Percentiles rank a stretch among this genome's conserved stretches.
Evolutionary conservation across 768 basidiomycete genomes (phyloP).

Genomic region (Cystobasidium tubakii): DNA sequence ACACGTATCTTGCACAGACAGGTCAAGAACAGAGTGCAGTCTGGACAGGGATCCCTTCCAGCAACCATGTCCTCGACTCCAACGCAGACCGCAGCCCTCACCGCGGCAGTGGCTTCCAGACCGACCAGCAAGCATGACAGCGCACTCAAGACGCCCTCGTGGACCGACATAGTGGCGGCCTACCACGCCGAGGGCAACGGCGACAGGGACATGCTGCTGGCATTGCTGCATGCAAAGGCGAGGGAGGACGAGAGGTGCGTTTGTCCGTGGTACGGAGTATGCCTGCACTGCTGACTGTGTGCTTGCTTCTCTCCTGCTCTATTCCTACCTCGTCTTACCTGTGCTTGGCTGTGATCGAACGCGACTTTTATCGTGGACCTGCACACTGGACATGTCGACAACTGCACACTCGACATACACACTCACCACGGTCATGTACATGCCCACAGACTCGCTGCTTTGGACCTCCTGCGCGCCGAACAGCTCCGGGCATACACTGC

Average conservation of each 20-base stretch:
- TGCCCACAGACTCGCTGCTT: conserved; percentile 36
- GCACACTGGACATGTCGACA: neutral
- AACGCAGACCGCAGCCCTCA: neutral
- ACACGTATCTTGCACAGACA: neutral
- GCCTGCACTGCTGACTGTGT: neutral
- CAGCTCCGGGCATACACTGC: conserved; percentile 39
- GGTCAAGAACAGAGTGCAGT: neutral
- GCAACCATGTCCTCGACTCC: neutral
- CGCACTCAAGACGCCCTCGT: conserved; percentile 23
- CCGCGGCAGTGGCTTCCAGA: neutral
- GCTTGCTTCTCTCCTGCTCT: conserved; percentile 5
- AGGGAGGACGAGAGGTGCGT: conserved; percentile 38
- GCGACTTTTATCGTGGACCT: neutral
- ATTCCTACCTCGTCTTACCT: neutral
- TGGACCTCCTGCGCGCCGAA: conserved; percentile 39
- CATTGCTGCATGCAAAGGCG: conserved; percentile 34
- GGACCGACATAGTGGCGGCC: conserved; percentile 37
- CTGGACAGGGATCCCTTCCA: too few species aligned
- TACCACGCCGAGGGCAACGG: conserved; percentile 38
- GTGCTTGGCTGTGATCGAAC: neutral
- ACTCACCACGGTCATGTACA: neutral
- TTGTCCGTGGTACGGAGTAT: neutral
- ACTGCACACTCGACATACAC: neutral
- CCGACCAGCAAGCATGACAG: neutral
- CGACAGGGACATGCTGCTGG: conserved; percentile 36